Percentiles rank a stretch among this genome's conserved stretches.
Conservation (phyloP, 2,329 filamentous ascomycete genomes). For the Ophiostoma sp. region DNA sequence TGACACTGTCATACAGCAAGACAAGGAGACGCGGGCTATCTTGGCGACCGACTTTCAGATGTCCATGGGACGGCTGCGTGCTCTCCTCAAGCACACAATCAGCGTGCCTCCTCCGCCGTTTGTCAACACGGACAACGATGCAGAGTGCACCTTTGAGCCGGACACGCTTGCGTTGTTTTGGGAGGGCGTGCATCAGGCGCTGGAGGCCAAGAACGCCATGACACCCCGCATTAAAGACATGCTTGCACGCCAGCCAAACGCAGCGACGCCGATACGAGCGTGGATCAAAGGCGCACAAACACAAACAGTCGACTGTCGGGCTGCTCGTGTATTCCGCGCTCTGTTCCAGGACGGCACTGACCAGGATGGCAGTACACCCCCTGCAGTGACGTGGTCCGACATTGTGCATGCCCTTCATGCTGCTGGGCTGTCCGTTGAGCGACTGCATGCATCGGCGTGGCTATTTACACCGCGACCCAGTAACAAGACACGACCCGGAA, state of each 20-base stretch:
- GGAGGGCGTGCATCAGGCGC: not conserved
- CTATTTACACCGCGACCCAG: not conserved
- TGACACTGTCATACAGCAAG: not conserved
- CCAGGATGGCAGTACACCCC: not conserved
- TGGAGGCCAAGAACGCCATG: not conserved
- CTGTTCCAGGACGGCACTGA: not conserved
- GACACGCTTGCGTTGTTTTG: not conserved
- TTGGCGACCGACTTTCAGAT: not conserved
- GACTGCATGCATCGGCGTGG: not conserved
- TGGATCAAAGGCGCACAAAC: not conserved
- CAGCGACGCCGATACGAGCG: not conserved
- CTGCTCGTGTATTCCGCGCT: not conserved
- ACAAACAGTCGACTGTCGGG: not conserved
- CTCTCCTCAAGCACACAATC: not conserved
- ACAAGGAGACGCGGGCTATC: not conserved
- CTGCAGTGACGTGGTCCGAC: not conserved
- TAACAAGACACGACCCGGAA: not conserved
- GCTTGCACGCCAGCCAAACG: not conserved
- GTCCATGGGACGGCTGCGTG: not conserved
- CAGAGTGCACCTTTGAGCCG: not conserved
- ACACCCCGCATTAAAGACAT: not conserved
- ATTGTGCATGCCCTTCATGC: not conserved
- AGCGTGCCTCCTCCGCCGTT: not conserved
- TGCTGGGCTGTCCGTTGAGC: not conserved
- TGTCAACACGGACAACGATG: not conserved